These are phyloP conservation scores for Ustilago lituana DNA, from an alignment of 1,284 basidiomycete genomes.

Conservation along the genomic window DNA sequence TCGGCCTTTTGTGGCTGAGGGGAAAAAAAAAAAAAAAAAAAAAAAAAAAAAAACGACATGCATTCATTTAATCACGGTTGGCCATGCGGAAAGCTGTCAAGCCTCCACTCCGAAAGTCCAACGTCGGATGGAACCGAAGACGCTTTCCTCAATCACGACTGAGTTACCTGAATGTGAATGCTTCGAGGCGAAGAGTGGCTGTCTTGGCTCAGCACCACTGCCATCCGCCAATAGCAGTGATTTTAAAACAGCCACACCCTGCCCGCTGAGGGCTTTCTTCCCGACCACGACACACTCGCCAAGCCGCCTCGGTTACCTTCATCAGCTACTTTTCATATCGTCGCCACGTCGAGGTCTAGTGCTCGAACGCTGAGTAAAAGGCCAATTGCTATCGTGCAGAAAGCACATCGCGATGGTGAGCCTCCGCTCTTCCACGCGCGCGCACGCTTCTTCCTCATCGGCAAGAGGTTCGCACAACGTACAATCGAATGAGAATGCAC, in stretches of 20 bases:
- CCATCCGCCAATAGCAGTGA: no score
- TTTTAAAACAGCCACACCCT: no score
- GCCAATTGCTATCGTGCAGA: no score
- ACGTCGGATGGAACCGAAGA: constrained; percentile 8
- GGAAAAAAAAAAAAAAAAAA: no score
- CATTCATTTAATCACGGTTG: no score
- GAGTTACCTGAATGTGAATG: constrained; percentile 8
- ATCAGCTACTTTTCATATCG: no score
- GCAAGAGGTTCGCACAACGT: constrained; percentile 3
- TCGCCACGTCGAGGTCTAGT: no score
- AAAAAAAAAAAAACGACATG: no score
- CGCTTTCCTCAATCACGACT: constrained; percentile 10
- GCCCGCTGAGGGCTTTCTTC: no score
- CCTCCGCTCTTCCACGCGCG: constrained; percentile 7
- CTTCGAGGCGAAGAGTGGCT: neutral
- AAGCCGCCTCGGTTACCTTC: no score
- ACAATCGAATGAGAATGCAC: constrained; percentile 25
- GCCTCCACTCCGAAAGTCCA: constrained; percentile 20
- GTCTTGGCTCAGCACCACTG: constrained; percentile 2
- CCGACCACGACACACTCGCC: no score
- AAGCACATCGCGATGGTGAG: constrained; percentile 15
- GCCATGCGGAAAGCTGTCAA: constrained; percentile 5
- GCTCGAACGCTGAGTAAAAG: no score
- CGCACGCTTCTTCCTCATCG: constrained; percentile 10
- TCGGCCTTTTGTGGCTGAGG: neutral